Base-by-base conservation (phyloP, 2,329 filamentous ascomycete genomes). In the Aspergillus fijiensis region DNA sequence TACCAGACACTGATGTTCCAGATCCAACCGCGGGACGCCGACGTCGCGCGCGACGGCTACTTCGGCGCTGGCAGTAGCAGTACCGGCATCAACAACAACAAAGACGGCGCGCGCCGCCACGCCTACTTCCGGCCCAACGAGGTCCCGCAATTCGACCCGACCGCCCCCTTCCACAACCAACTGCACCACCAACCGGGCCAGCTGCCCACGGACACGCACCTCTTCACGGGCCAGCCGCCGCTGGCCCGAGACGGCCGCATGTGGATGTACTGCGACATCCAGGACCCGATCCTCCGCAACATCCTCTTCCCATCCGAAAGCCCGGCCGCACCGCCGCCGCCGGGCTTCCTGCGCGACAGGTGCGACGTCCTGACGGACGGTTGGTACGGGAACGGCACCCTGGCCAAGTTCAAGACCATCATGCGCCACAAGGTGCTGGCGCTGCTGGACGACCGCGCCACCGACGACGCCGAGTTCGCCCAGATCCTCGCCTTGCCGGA, bases 1-100 rank as follows among this genome's bases (percentile, higher is more conserved):
- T 98, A 96, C 74, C 95, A 99, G 76, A 96, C 92, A 0, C 82
- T 97, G 64, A 89, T 91, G 77, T 96, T 96, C 79, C 90, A 92
- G 71, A 79, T 96, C 25, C 72, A 78, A 58, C 77, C 72, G 12
- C 69, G 71, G 0, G 73, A 74, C 59, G 60, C 70, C 1, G 74
- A 76, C 5, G 51, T 71, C 21, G 70, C 69, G 1, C 71, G 72
- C 23, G 73, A 75, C 49, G 68, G 68, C n/a, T 67, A 65, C 55
- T 64, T 31, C 25, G 52, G 47, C 33, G 35, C 33, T 19, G 47
- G 45, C 25, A 45, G 25, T 27, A 55, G 56, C 50, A 49, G 65
- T 2, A 2, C 11, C 10, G 33, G 5, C 10, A 45, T 14, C 14
- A 45, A 19, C 14, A 45, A 16, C 39, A 45, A 19, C 14, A 45